Evolutionary conservation across 1,284 basidiomycete genomes (phyloP), one percentile per base, ranked within the genome.

Genomic region (Microbotryum scabiosae): DNA sequence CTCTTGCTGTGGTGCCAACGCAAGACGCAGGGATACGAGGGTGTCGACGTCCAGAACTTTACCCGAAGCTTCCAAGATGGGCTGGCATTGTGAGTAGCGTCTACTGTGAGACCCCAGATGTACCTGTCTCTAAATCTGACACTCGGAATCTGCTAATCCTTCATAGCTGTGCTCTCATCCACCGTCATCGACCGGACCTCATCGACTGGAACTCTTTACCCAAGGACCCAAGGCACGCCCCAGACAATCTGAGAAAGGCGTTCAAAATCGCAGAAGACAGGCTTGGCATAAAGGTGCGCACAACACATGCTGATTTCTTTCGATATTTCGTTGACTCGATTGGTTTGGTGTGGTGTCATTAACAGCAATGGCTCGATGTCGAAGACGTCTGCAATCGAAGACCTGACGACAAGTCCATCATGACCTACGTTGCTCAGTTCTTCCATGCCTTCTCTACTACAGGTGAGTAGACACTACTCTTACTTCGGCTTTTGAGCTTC

Each of bases 361-460:
- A 62, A 23, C 68, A 94, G 86, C 90, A 90, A 85, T 78, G 98
- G 20, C 82, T 98, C 32, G 94, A 98, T 78, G 93, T 98, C 0
- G 87, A 91, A 61, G 94, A 98, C 79, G 76, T 98, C n/a, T 96
- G 91, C 72, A 83, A 85, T 0, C 79, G 80, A 25, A 84, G 82
- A 59, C 94, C 94, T 0, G 94, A 98, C 74, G 94, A 98, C 75
- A 84, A 90, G 51, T 92, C 88, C 75, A 88, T 94, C 28, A 93
- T 93, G 90, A 93, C 89, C 3, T 94, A 93, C 69, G 85, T 93
- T 57, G 94, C 94, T 44, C 91, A 91, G 72, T 97, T 83, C 76
- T 98, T 98, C 80, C 94, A 98, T 74, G 94, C 94, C 0, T 98
- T 98, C 75, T 94, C 91, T 0, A 86, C 89, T 1, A 93, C 96